Evolutionary conservation across 2,329 filamentous ascomycete genomes (phyloP).

Genomic region (Tolypocladium capitatum): DNA sequence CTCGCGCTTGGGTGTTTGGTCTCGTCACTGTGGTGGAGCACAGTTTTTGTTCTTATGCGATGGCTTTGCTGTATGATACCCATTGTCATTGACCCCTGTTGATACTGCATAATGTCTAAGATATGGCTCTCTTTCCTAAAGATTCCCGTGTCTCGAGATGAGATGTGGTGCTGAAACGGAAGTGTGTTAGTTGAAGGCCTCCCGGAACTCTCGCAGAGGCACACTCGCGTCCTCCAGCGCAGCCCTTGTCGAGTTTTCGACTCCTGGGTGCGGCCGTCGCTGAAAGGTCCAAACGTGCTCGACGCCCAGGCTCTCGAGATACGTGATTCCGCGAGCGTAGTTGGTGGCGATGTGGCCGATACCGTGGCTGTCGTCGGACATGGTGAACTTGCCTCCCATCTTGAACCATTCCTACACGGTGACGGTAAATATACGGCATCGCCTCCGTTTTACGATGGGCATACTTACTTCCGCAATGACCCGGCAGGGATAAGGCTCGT

Average conservation of each 20-base stretch:
- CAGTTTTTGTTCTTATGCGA: not conserved
- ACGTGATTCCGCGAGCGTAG: slow-evolving; percentile 58
- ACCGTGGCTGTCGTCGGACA: slow-evolving; percentile 92
- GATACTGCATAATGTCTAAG: not conserved
- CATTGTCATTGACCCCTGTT: not conserved
- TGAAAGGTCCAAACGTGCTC: slow-evolving; percentile 45
- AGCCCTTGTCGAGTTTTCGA: slow-evolving; percentile 17
- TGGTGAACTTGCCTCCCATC: slow-evolving; percentile 68
- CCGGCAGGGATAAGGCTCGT: slow-evolving; percentile 75
- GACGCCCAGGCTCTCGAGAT: slow-evolving; percentile 54
- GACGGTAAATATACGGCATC: not conserved
- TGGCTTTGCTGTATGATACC: slow-evolving; percentile 2
- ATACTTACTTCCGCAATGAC: slow-evolving; percentile 58
- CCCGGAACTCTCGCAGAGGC: slow-evolving; percentile 25
- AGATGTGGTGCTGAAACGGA: not conserved
- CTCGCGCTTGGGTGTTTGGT: not conserved
- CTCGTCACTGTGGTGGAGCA: not conserved
- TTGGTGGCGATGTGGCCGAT: slow-evolving; percentile 79
- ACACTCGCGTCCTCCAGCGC: slow-evolving; percentile 30
- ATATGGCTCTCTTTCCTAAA: not conserved
- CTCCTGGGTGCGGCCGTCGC: slow-evolving; percentile 19
- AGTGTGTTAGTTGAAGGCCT: slow-evolving; percentile 10
- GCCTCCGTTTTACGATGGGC: not conserved
- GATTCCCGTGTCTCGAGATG: too few species aligned
- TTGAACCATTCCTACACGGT: slow-evolving; percentile 51